Conservation (phyloP, 805 yeast genomes). For the Starmerella khaoyaiensis region DNA sequence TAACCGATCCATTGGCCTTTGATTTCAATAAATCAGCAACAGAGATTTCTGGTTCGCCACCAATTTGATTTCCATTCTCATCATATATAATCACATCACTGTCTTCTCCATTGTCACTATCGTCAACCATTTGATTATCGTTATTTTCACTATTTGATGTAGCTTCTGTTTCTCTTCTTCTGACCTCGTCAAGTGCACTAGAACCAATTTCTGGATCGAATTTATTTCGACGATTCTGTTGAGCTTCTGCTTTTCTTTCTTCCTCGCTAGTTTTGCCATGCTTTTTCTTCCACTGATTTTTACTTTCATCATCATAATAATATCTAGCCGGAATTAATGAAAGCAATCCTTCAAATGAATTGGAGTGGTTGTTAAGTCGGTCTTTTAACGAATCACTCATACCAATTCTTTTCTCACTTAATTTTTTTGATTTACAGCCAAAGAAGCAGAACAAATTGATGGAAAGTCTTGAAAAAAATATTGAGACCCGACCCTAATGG, state of each 20-base stretch:
- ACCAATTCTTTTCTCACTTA: neutral
- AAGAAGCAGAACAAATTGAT: no score
- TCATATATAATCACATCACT: constrained; percentile 22
- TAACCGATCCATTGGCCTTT: constrained; percentile 7
- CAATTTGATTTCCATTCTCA: constrained; percentile 25
- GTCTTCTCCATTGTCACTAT: constrained; percentile 16
- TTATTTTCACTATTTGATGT: constrained; percentile 24
- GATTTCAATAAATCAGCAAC: constrained; percentile 14
- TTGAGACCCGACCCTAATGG: neutral
- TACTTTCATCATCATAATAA: constrained; percentile 81
- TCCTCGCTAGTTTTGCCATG: constrained; percentile 29
- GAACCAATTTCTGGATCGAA: constrained; percentile 45
- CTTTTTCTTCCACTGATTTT: constrained; percentile 84
- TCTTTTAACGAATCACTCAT: constrained; percentile 26
- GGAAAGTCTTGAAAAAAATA: neutral
- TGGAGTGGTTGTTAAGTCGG: constrained; percentile 28
- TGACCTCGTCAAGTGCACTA: constrained; percentile 29
- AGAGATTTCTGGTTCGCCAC: constrained; percentile 22
- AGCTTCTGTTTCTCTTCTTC: constrained; percentile 18
- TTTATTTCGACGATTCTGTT: constrained; percentile 52
- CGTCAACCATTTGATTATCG: constrained; percentile 27
- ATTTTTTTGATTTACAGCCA: neutral
- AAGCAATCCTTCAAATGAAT: constrained; percentile 69
- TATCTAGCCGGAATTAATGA: constrained; percentile 89
- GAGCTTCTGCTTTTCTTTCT: constrained; percentile 39